Evolutionary conservation across 1,284 basidiomycete species (phyloP).

Genomic region (Bondarzewia mesenterica): DNA sequence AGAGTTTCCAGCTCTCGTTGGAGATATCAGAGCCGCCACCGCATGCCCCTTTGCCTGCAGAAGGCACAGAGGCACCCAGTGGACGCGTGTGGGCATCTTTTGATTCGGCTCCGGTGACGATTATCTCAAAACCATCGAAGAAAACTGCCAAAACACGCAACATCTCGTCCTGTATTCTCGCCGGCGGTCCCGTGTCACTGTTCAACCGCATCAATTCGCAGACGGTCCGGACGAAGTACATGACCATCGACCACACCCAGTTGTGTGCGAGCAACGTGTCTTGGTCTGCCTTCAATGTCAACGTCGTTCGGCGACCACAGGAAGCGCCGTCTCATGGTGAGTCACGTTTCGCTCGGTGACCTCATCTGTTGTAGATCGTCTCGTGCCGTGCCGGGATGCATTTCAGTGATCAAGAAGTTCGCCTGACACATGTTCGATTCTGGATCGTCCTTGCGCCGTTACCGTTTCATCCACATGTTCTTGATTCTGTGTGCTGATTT

Average conservation of each 20-base stretch:
- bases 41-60: slow-evolving; percentile 34
- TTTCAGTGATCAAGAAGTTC: no score
- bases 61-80: slow-evolving; percentile 40
- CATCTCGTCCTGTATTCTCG: slow-evolving; percentile 85
- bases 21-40: slow-evolving; percentile 68
- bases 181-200: slow-evolving; percentile 85
- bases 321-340: slow-evolving; percentile 51
- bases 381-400: no score
- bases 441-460: no score
- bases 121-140: slow-evolving; percentile 96
- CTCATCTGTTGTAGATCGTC: no score
- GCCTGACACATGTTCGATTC: no score
- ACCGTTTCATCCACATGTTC: no score
- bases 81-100: slow-evolving; percentile 86
- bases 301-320: slow-evolving; percentile 62
- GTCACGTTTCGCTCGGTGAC: slow-evolving; percentile 27
- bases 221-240: slow-evolving; percentile 94
- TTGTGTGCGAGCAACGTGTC: slow-evolving; percentile 80
- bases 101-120: slow-evolving; percentile 84
- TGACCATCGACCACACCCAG: slow-evolving; percentile 82
- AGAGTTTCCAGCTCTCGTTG: slow-evolving; percentile 81
- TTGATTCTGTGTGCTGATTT: no score
- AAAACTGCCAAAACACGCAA: slow-evolving; percentile 95
- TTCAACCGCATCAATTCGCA: slow-evolving; percentile 97
- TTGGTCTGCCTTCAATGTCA: slow-evolving; percentile 93